A percentile compares a stretch with the other conserved stretches of the same genome.
phyloP scores from a whole-genome alignment of 2,329 filamentous ascomycete species.

The Malbranchea cinnamomea region DNA sequence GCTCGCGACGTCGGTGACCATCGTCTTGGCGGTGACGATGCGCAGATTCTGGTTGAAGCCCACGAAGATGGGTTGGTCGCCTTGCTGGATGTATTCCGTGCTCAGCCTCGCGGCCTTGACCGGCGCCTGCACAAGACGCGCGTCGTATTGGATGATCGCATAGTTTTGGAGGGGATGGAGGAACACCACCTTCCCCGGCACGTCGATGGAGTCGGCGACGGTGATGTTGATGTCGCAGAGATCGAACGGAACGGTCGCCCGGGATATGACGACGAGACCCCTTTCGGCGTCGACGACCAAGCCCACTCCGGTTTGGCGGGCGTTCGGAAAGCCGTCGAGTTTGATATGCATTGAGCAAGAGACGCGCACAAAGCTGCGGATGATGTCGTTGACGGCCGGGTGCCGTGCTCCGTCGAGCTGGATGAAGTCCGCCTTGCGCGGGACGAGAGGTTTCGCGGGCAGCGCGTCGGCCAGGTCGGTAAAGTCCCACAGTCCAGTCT shows the following conservation, averaged over 20 bases:
- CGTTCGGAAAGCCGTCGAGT: conserved; percentile 92
- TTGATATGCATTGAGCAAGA: conserved; percentile 89
- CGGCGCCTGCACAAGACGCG: conserved; percentile 79
- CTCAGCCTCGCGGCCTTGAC: conserved; percentile 80
- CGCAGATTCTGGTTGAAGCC: conserved; percentile 96
- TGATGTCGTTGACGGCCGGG: conserved; percentile 79
- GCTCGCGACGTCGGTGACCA: conserved; percentile 91
- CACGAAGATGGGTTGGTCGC: conserved; percentile 87
- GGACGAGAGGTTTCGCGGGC: conserved; percentile 55
- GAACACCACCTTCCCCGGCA: conserved; percentile 88
- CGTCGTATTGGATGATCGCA: conserved; percentile 87
- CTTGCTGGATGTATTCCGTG: conserved; percentile 71
- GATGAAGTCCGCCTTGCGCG: conserved; percentile 77
- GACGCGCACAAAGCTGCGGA: conserved; percentile 88
- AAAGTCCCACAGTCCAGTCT: conserved; percentile 88
- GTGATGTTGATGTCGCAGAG: conserved; percentile 93
- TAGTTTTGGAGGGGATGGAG: conserved; percentile 96
- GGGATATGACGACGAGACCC: conserved; percentile 82
- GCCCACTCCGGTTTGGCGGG: conserved; percentile 87
- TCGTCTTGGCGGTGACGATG: conserved; percentile 85
- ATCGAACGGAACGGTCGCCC: conserved; percentile 90
- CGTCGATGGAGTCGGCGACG: conserved; percentile 89
- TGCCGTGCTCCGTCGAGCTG: conserved; percentile 78
- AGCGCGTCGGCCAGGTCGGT: conserved; percentile 67
- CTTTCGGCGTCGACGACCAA: conserved; percentile 95